These are phyloP conservation scores for Aegle marmelos DNA, from an alignment of 345 rosid species.

Conservation along the genomic window DNA sequence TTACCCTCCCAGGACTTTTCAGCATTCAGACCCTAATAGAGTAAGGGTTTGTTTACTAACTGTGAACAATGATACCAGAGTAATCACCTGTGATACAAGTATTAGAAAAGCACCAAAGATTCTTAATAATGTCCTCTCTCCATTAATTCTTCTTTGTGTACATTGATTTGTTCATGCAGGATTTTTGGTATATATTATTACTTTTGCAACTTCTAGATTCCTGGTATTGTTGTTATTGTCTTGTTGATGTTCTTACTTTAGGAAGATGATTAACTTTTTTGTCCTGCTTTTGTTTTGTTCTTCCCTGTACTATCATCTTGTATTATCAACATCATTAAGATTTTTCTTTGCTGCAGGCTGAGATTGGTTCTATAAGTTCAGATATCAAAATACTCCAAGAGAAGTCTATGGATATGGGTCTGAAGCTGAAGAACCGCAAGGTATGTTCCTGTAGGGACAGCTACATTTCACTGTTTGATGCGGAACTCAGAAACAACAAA, in stretches of 20 bases:
- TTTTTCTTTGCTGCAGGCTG: conserved; percentile 46
- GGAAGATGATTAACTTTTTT: not conserved
- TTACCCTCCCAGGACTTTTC: not conserved
- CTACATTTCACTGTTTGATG: not conserved
- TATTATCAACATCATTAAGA: not conserved
- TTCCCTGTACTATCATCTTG: conserved; percentile 10
- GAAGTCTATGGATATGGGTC: conserved; percentile 99
- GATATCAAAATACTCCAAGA: conserved; percentile 97
- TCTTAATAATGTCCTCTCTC: not conserved
- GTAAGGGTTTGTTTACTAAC: not conserved
- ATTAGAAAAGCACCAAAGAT: not conserved
- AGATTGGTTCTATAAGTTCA: conserved; percentile 96
- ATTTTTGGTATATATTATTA: not conserved
- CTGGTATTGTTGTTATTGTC: not conserved
- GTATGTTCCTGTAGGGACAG: conserved; percentile 32
- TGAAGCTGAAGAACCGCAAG: conserved; percentile 96
- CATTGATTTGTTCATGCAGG: not conserved
- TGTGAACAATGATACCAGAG: not conserved
- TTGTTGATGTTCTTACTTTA: not conserved
- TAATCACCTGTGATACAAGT: not conserved
- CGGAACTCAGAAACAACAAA: not conserved
- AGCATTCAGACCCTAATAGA: not conserved
- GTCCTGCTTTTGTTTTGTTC: not conserved
- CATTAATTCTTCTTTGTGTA: not conserved
- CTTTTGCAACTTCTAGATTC: not conserved